phyloP scores from a whole-genome alignment of 176 grass and related monocot species.

The Rhipidocladum racemiflorum region DNA sequence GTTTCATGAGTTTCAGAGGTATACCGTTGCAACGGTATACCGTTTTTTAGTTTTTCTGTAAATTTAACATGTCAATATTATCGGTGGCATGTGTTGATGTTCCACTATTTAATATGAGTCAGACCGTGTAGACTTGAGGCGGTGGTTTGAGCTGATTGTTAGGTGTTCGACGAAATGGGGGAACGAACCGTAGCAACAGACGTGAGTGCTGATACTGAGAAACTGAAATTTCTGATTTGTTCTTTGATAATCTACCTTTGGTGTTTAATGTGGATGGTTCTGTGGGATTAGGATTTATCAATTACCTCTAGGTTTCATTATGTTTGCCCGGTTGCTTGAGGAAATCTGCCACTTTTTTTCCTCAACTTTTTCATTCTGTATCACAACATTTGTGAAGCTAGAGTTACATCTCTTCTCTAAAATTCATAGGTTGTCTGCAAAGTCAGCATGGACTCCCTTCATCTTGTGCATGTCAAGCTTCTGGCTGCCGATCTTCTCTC shows the following conservation, averaged over 20 bases:
- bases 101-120: not conserved
- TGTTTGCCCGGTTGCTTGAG: not conserved
- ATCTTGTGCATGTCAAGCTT: conserved; percentile 55
- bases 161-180: conserved; percentile 11
- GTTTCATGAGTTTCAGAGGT: too few species aligned
- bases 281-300: not conserved
- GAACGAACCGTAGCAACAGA: not conserved
- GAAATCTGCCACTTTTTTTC: not conserved
- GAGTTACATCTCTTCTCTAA: not conserved
- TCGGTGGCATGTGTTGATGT: too few species aligned
- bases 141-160: not conserved
- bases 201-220: not conserved
- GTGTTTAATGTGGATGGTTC: not conserved
- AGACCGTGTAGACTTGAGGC: not conserved
- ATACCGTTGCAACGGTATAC: too few species aligned
- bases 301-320: not conserved
- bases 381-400: not conserved
- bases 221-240: not conserved
- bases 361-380: not conserved
- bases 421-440: not conserved
- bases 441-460: conserved; percentile 36
- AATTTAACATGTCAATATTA: too few species aligned
- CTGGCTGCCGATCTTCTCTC: conserved; percentile 64
- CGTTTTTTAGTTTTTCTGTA: too few species aligned
- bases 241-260: not conserved